These are phyloP conservation scores for Ochetophila trinervis DNA, from an alignment of 306 rosid genomes.

Conservation along the genomic window DNA sequence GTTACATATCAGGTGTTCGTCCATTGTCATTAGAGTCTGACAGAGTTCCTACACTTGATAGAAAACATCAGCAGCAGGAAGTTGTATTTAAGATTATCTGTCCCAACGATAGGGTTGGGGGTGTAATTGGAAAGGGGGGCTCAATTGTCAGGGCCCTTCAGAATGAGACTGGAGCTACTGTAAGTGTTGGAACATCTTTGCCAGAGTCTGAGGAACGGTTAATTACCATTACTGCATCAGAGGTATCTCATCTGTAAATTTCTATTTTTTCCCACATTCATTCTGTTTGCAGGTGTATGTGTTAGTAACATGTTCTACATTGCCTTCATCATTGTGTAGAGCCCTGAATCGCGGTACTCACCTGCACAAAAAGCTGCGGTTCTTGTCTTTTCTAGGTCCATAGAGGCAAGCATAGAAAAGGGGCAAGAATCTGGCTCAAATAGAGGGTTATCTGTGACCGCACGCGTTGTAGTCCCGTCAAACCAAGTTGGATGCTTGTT, in stretches of 20 bases:
- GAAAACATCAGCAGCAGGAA: constrained; percentile 51
- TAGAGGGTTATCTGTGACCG: constrained; percentile 57
- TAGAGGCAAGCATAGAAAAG: constrained; percentile 66
- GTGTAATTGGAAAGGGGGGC: constrained; percentile 94
- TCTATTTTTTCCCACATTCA: constrained; percentile 8
- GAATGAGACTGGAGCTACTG: constrained; percentile 83
- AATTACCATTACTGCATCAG: constrained; percentile 72
- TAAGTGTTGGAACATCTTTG: constrained; percentile 62
- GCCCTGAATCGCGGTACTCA: constrained; percentile 75
- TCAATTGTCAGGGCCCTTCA: constrained; percentile 73
- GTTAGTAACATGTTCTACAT: constrained; percentile 8
- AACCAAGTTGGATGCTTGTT: constrained; percentile 93
- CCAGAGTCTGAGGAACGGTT: constrained; percentile 77
- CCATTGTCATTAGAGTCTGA: constrained; percentile 55
- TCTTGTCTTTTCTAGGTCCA: constrained; percentile 77
- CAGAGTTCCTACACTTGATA: constrained; percentile 48
- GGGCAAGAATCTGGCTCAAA: constrained; percentile 53
- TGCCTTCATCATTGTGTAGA: constrained; percentile 41
- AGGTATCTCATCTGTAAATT: constrained; percentile 47
- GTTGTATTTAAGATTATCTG: constrained; percentile 78
- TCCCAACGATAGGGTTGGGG: constrained; percentile 77
- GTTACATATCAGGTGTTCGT: constrained; percentile 56
- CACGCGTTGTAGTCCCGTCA: constrained; percentile 69
- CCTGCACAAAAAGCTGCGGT: constrained; percentile 87
- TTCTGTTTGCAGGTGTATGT: constrained; percentile 16